Evolutionary conservation across 371 early-diverging fungal species (phyloP).

Genomic region (Rhizopus sp.): DNA sequence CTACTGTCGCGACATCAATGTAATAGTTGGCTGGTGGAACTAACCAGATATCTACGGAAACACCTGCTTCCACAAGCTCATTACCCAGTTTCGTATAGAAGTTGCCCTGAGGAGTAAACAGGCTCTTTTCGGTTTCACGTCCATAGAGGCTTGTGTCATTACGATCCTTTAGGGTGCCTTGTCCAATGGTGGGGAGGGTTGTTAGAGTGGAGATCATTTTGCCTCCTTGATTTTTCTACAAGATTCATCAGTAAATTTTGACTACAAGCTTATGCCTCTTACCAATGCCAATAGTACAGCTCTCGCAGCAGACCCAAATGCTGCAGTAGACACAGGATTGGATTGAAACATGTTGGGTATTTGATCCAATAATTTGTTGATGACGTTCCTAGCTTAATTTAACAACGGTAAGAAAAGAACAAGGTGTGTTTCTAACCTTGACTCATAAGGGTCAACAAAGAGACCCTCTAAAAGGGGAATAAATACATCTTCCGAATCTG

Average conservation of each 20-base stretch:
- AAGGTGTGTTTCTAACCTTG: conserved; percentile 36
- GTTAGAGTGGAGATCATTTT: conserved; percentile 85
- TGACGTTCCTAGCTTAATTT: conserved; percentile 33
- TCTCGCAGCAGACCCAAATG: conserved; percentile 84
- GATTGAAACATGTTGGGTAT: conserved; percentile 83
- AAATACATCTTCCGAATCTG: conserved; percentile 91
- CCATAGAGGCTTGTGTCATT: conserved; percentile 87
- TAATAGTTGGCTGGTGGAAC: conserved; percentile 76
- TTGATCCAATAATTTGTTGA: conserved; percentile 79
- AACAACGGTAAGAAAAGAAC: conserved; percentile 3
- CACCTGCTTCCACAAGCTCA: conserved; percentile 75
- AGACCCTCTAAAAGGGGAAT: conserved; percentile 84
- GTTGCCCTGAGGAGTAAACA: conserved; percentile 84
- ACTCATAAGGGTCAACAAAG: conserved; percentile 81
- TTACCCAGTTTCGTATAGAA: conserved; percentile 84
- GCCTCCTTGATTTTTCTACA: conserved; percentile 76
- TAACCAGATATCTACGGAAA: conserved; percentile 86
- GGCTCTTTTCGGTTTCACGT: conserved; percentile 86
- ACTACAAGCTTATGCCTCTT: conserved; percentile 4
- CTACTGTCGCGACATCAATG: conserved; percentile 87
- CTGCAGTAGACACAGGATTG: conserved; percentile 72
- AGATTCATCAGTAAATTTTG: background rate
- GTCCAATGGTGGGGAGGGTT: conserved; percentile 82
- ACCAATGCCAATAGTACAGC: conserved; percentile 78
- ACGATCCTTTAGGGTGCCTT: conserved; percentile 81